Evolutionary conservation across 495 filamentous ascomycete genomes (phyloP).

Genomic region (Clavariopsis aquatica): DNA sequence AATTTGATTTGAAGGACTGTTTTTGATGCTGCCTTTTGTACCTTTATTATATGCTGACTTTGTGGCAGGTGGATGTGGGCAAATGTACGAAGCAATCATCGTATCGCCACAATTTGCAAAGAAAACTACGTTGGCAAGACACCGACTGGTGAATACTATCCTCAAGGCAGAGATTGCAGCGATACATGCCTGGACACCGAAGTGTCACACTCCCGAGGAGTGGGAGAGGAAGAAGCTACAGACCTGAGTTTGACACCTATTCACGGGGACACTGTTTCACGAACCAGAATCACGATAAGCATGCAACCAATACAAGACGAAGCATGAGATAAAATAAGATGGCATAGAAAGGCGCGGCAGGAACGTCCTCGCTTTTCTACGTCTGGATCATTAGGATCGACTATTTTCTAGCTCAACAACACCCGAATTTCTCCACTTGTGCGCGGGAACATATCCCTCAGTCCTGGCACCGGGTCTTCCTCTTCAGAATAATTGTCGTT

Average conservation of each 20-base stretch:
- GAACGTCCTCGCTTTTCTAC: background rate
- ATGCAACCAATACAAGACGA: background rate
- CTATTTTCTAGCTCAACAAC: constrained; percentile 54
- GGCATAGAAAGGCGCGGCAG: background rate
- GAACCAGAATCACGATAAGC: background rate
- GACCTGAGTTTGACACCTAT: constrained; percentile 20
- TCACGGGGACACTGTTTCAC: background rate
- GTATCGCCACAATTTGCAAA: constrained; percentile 84
- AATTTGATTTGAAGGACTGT: background rate
- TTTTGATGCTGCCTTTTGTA: background rate
- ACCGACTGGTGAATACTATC: constrained; percentile 83
- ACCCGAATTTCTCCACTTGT: constrained; percentile 86
- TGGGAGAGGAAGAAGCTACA: constrained; percentile 67
- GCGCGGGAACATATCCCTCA: constrained; percentile 74
- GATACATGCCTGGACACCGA: constrained; percentile 98
- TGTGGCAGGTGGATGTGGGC: constrained; percentile 85
- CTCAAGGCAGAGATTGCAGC: constrained; percentile 90
- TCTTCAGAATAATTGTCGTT: constrained; percentile 40
- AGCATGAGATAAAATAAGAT: background rate
- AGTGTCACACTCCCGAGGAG: constrained; percentile 93
- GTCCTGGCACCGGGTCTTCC: constrained; percentile 47
- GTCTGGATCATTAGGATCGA: background rate
- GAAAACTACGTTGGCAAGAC: constrained; percentile 83
- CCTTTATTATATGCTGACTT: constrained; percentile 4
- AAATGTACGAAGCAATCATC: constrained; percentile 89